Base-by-base conservation (phyloP, 345 rosid species). In the Mercurialis annua region DNA sequence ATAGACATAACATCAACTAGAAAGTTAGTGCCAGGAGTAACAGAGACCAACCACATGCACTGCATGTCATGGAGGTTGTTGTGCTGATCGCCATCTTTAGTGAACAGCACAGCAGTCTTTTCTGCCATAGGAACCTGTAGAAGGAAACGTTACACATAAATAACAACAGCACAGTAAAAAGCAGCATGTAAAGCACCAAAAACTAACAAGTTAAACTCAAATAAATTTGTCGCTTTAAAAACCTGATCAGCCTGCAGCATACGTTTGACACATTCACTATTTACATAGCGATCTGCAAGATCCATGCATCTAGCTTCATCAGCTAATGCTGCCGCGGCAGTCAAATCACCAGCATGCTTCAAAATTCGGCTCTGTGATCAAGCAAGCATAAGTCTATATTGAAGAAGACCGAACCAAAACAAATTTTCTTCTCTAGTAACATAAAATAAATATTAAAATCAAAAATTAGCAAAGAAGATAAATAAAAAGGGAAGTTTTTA, bases 271-370 rank as follows among this genome's bases (percentile, higher is more conserved):
- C 94, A 88, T 85, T 90, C 94, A 81, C 99, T 95, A 71, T 95
- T 95, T 59, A 92, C 76, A 63, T 90, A 95, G 43, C 98, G 88
- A 69, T 95, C 99, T 11, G 98, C 97, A 70, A 95, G 85, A 84
- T 95, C 99, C 99, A 95, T 95, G 76, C 97, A 85, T 77, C 99
- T 80, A 76, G 99, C 98, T 87, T 95, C 99, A 85, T 95, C 99
- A 11, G 98, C 98, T 80, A 95, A 87, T 61, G 94, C 84, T 43
- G 98, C 92, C 43, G 98, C 97, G 31, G 94, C 94, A 49, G 81
- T 73, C 78, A 86, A 74, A 79, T 95, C 99, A 70, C 98, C 99
- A 47, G 90, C 98, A 79, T 92, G 99, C 88, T 95, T 95, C 90
- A 92, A 55, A 73, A 95, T 92, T 73, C 94, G 90, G 78, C 99